Conservation (phyloP, 2,329 filamentous ascomycete species). For the Sporothrix mexicana region DNA sequence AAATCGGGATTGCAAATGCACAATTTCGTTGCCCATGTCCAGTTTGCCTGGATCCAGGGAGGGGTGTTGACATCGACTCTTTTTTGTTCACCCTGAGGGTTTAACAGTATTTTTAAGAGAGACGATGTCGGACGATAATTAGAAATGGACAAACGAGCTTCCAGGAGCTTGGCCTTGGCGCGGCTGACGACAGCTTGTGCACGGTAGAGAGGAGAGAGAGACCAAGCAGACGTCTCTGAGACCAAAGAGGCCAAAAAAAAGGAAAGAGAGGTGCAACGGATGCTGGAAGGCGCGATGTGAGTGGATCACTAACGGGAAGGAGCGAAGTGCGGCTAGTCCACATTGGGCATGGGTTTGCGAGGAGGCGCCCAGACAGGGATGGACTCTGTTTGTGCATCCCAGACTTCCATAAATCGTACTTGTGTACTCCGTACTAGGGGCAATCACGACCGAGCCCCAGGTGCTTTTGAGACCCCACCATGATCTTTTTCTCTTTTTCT, state of each 20-base stretch:
- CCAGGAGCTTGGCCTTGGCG: neutral
- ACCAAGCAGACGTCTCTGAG: too few relatives aligned
- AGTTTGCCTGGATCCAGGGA: neutral
- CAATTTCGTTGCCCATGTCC: neutral
- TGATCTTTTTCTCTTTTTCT: neutral
- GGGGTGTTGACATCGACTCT: neutral
- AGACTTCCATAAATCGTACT: too few relatives aligned
- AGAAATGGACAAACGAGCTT: neutral
- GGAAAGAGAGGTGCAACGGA: neutral
- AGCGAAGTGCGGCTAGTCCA: neutral
- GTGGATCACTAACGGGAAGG: neutral
- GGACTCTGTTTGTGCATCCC: neutral
- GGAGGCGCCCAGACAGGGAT: neutral
- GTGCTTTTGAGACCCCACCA: neutral
- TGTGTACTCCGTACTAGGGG: neutral
- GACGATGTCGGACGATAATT: too few relatives aligned
- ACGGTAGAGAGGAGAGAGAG: too few relatives aligned
- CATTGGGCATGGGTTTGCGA: slow-evolving; percentile 8
- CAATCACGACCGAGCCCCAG: neutral
- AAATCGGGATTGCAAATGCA: neutral
- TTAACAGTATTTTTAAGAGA: too few relatives aligned
- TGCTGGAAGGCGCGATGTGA: too few relatives aligned
- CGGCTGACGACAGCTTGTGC: neutral
- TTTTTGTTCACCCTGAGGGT: neutral
- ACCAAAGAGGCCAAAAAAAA: too few relatives aligned